Evolutionary conservation across 2,329 filamentous ascomycete genomes (phyloP), one percentile per base, ranked within the genome.

Genomic region (Harringtonia lauricola): DNA sequence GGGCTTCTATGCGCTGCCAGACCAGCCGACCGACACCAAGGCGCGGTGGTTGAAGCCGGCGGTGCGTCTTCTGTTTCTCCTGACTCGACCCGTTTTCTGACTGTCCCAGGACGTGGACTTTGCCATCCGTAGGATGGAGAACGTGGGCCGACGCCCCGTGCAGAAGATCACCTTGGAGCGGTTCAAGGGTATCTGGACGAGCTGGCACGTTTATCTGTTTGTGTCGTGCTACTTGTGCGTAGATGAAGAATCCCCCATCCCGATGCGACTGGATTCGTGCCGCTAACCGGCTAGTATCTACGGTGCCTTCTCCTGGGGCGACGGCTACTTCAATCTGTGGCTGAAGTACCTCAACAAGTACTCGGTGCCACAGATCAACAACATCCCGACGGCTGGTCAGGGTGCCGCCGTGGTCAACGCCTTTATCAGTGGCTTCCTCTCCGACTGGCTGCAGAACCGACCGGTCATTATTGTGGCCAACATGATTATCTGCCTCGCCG

Each of bases 1-100:
- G 45, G 51, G 51, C 1, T 53, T 47, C 29, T 51, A 47, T 6
- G 52, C 51, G 2, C 37, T 54, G 9, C 51, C 52, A 0, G 52
- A 55, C 34, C 44, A 41, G 35, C 44, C 44, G 4, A 39, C 13
- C 5, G 33, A 36, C 22, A 42, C 44, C 14, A 7, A 15, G 8
- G 44, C 44, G 10, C 15, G 33, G 21, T 46, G 44, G 44, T 30
- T 46, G 14, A 42, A 19, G 9, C 9, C 43, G 15, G 5, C 26
- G 18, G 37, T 36, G 21, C 8, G 15, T 14, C 3, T 22, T 14
- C 18, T n/a, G n/a, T n/a, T n/a, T n/a, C n/a, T n/a, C n/a, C n/a
- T n/a, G n/a, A n/a, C n/a, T n/a, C n/a, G n/a, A n/a, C n/a, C n/a
- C n/a, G 8, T 13, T 6, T 14, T 14, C 15, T 36, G 18, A 22